Base-by-base conservation (phyloP, 2,329 filamentous ascomycete species). In the Stagonosporopsis vannaccii region DNA sequence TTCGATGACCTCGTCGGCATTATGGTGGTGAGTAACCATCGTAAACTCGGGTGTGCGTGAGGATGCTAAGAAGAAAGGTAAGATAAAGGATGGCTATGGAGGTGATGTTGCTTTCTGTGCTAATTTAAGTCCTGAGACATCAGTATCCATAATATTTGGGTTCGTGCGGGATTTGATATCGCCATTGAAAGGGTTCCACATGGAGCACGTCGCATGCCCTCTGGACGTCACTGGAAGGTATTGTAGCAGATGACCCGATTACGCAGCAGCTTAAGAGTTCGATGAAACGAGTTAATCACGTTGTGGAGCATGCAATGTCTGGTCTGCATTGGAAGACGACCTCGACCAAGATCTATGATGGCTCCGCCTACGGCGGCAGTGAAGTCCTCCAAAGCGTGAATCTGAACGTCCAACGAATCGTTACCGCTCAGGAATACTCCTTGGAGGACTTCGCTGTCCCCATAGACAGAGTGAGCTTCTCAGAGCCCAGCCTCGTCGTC, bases 91-190 rank as follows among this genome's bases (percentile, higher is more conserved):
- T 4, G 13, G 26, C 2, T 11, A 23, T 12, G 7, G 17, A 26
- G 23, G 17, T 22, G 9, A 11, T 33, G 23, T 40, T 32, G 25
- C 32, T 3, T 9, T 13, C 2, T 2, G 4, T 20, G 8, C 6
- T 20, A 15, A 11, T n/a, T 20, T 32, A 26, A 36, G 8, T 30
- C 23, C 17, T 6, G 17, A 11, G 13, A 8, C 8, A 23, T n/a
- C 23, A 19, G 25, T n/a, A 12, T 6, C 5, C 30, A 6, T 12
- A 13, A 8, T 22, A 12, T 32, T 12, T 55, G 39, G 51, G 20
- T 30, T 11, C 1, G 32, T 49, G 39, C 48, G 44, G 51, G 37
- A 26, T 13, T 39, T 32, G 25, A 33, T 43, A 54, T 48, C 51
- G 43, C 17, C n/a, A 17, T 51, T n/a, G 17, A 9, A 4, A 11